Percentiles rank a stretch among this genome's conserved stretches.
These are phyloP conservation scores for Orychophragmus violaceus DNA, from an alignment of 345 rosid genomes.

Conservation along the genomic window DNA sequence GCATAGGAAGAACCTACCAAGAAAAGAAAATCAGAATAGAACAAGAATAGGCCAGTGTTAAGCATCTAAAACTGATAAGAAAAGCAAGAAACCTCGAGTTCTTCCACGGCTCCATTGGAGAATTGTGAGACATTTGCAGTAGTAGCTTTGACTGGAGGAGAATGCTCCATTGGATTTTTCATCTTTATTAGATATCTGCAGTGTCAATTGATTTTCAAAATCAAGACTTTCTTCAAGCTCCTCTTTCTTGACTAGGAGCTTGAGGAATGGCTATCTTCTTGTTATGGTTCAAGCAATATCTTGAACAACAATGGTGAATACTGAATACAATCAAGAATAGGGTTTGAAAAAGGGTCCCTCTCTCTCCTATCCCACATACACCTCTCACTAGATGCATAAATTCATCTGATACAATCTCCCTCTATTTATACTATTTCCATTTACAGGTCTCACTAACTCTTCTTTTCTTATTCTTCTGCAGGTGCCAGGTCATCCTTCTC, in stretches of 20 bases:
- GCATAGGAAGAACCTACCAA: slow-evolving; percentile 37
- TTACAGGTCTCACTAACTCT: no score
- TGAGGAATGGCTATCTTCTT: slow-evolving; percentile 47
- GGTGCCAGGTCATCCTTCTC: no score
- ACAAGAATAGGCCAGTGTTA: not conserved
- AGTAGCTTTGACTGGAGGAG: slow-evolving; percentile 29
- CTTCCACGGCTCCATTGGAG: slow-evolving; percentile 47
- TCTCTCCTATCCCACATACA: no score
- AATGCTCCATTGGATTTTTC: slow-evolving; percentile 17
- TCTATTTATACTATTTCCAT: no score
- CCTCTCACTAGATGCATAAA: no score
- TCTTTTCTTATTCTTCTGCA: no score
- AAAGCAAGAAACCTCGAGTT: slow-evolving; percentile 73
- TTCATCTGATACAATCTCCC: no score
- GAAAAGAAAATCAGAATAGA: slow-evolving; percentile 5
- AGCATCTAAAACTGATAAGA: not conserved
- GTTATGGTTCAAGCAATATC: no score
- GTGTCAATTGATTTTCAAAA: slow-evolving; percentile 38
- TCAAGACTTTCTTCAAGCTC: slow-evolving; percentile 69
- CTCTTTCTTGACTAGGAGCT: slow-evolving; percentile 54
- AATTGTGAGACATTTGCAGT: slow-evolving; percentile 30
- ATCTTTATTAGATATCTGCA: slow-evolving; percentile 30
- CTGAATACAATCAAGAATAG: slow-evolving; percentile 34
- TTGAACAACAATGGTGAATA: no score
- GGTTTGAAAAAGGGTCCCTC: no score